phyloP scores from a whole-genome alignment of 2,329 filamentous ascomycete species.

The Neonectria hederae region DNA sequence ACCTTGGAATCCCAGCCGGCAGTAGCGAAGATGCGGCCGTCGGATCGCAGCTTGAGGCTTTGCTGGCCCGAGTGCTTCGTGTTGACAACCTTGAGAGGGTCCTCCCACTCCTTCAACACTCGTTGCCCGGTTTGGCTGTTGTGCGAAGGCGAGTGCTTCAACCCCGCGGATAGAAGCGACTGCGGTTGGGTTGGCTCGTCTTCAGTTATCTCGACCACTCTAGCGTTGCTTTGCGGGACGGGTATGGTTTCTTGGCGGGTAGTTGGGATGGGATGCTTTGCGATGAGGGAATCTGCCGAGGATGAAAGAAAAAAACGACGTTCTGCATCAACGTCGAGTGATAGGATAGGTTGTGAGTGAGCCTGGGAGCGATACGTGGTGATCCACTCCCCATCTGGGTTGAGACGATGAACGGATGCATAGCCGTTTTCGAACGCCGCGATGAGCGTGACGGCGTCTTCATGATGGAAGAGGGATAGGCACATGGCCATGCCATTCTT shows the following conservation, averaged over 20 bases:
- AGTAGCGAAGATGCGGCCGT: constrained; percentile 85
- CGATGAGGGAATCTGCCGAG: constrained; percentile 81
- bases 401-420: constrained; percentile 70
- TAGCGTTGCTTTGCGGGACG: constrained; percentile 31
- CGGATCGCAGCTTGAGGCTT: constrained; percentile 77
- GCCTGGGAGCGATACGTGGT: constrained; percentile 71
- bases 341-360: constrained; percentile 85
- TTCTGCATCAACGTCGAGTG: constrained; percentile 66
- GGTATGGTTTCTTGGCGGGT: constrained; percentile 39
- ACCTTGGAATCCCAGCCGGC: constrained; percentile 90
- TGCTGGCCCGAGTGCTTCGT: constrained; percentile 95
- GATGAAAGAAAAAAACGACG: constrained; percentile 77
- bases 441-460: constrained; percentile 67
- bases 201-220: constrained; percentile 41
- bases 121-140: constrained; percentile 16
- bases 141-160: constrained; percentile 19
- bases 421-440: constrained; percentile 89
- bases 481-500: constrained; percentile 90
- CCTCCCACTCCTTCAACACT: constrained; percentile 46
- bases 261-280: constrained; percentile 74
- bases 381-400: constrained; percentile 53
- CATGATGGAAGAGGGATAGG: constrained; percentile 67
- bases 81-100: constrained; percentile 70
- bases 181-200: constrained; percentile 13
- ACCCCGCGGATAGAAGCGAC: constrained; percentile 41